A percentile compares a stretch with the other conserved stretches of the same genome.
phyloP scores from a whole-genome alignment of 768 basidiomycete genomes.

The Tulasnella sp. region DNA sequence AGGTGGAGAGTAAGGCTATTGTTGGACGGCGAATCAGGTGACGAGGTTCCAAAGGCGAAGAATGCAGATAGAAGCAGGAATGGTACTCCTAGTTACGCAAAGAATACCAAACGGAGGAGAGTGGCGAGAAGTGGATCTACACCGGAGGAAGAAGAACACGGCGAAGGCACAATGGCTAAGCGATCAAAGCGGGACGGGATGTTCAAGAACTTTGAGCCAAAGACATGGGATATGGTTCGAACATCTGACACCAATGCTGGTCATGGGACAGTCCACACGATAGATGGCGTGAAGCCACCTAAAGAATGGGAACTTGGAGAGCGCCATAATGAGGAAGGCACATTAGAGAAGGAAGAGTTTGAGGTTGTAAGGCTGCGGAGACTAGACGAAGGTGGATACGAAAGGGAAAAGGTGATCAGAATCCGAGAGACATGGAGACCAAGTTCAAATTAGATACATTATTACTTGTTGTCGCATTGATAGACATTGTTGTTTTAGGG shows the following conservation, averaged over 20 bases:
- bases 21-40: slow-evolving; percentile 20
- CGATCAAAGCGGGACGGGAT: background rate
- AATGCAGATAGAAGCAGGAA: background rate
- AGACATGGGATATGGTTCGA: slow-evolving; percentile 22
- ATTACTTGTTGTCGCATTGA: too few species aligned
- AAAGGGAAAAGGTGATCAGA: slow-evolving; percentile 1
- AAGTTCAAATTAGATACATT: too few species aligned
- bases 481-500: too few species aligned
- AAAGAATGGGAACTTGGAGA: slow-evolving; percentile 4
- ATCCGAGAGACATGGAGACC: slow-evolving; percentile 2
- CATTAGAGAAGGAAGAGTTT: slow-evolving; percentile 2
- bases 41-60: slow-evolving; percentile 15
- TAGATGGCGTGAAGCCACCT: slow-evolving; percentile 23
- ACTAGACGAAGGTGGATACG: slow-evolving; percentile 1
- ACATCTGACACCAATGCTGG: too few species aligned
- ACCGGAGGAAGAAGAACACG: background rate
- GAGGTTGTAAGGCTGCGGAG: slow-evolving; percentile 4
- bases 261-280: slow-evolving; percentile 25
- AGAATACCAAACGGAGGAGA: too few species aligned
- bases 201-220: slow-evolving; percentile 14
- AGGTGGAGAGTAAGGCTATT: slow-evolving; percentile 57
- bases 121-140: background rate
- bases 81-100: background rate
- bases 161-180: background rate
- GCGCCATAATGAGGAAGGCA: background rate